Conservation (phyloP, 495 filamentous ascomycete species). For the Lasiosphaeris hirsuta region DNA sequence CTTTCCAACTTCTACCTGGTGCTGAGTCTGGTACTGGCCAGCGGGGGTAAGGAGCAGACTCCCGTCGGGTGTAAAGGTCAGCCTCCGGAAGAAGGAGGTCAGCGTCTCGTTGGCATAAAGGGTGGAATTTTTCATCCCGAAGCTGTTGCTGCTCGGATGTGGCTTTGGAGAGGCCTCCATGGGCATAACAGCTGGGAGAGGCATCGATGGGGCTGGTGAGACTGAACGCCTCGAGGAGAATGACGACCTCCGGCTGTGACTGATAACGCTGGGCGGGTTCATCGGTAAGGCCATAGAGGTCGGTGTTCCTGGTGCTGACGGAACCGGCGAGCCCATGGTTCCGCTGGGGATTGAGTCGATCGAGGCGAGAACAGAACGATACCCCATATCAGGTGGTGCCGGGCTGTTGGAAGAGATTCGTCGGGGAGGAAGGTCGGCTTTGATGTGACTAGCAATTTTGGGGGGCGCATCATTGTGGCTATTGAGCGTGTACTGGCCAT, state of each 20-base stretch:
- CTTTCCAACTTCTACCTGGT: slow-evolving; percentile 67
- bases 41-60: slow-evolving; percentile 94
- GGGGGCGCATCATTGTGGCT: slow-evolving; percentile 43
- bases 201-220: slow-evolving; percentile 93
- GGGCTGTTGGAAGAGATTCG: slow-evolving; percentile 91
- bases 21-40: slow-evolving; percentile 86
- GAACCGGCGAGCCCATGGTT: slow-evolving; percentile 73
- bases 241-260: slow-evolving; percentile 89
- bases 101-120: slow-evolving; percentile 98
- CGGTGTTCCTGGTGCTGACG: slow-evolving; percentile 93
- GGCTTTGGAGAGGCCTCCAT: slow-evolving; percentile 84
- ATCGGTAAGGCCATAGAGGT: slow-evolving; percentile 86
- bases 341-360: slow-evolving; percentile 52
- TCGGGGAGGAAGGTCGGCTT: slow-evolving; percentile 87
- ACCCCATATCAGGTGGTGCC: slow-evolving; percentile 75
- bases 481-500: slow-evolving; percentile 84
- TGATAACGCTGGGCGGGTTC: slow-evolving; percentile 87
- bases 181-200: slow-evolving; percentile 94
- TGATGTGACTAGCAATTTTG: slow-evolving; percentile 55
- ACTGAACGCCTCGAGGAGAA: slow-evolving; percentile 92
- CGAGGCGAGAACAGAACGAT: slow-evolving; percentile 53
- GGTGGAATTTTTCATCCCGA: slow-evolving; percentile 76
- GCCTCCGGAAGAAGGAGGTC: slow-evolving; percentile 91
- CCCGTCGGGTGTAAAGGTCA: slow-evolving; percentile 94
- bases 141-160: slow-evolving; percentile 47